Evolutionary conservation across 345 rosid species (phyloP), one percentile per base, ranked within the genome.

Genomic region (Lagerstroemia speciosa): DNA sequence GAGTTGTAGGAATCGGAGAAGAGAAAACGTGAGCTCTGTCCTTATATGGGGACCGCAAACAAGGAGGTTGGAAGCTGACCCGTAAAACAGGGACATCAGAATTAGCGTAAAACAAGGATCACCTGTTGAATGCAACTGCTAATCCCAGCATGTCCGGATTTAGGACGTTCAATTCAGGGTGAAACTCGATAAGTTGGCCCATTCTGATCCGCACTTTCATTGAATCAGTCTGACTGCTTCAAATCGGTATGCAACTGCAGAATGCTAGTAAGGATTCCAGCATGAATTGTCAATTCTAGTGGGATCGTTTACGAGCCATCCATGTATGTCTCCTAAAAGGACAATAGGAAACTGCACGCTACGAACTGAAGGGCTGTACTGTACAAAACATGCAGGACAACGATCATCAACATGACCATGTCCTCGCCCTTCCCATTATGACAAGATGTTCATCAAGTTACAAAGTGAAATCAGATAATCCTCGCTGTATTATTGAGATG

Each of bases 41-140:
- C 38, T 31, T 31, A 29, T 30, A 64, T 34, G 30, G 45, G 43
- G 43, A 34, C 0, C 15, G 41, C 8, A n/a, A 1, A 22, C 7
- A 8, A 10, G 22, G 20, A 27, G 11, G 20, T 11, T 12, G 17
- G 50, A 65, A 52, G 66, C 29, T 63, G n/a, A 3, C 66, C 43
- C 8, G 33, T 19, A 37, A 16, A 63, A 63, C 10, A 37, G 66
- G 38, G 43, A 34, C 65, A 33, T 31, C 12, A 2, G 29, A 9
- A n/a, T 65, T 64, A 64, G 67, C 67, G 24, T 0, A 65, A 65
- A 65, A 27, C 29, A 22, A n/a, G 67, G 67, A 65, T 65, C 67
- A 38, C 67, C 67, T 64, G 12, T 29, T 27, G 63, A 58, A 58
- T 58, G 63, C 11, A 27, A 58, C 20, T 30, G 29, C 63, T 58